Conservation (phyloP, 2,329 filamentous ascomycete genomes). For the Ophiostoma sp. region DNA sequence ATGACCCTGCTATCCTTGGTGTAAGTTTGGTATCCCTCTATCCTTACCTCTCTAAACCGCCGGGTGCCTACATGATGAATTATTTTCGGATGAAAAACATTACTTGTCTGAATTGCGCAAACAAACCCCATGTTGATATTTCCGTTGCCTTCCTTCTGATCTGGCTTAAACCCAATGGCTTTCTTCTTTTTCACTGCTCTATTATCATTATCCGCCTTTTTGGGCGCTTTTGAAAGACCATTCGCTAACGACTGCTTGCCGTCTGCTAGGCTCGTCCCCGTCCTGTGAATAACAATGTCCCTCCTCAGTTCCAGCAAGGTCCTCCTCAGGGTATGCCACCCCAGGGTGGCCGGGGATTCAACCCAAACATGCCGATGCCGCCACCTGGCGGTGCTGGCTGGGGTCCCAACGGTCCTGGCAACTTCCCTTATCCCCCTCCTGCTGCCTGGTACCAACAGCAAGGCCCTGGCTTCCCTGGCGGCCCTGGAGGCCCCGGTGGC, state of each 20-base stretch:
- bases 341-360: conserved; percentile 32
- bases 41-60: conserved; percentile 17
- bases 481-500: conserved; percentile 29
- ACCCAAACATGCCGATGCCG: conserved; percentile 31
- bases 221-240: neutral
- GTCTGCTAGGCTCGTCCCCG: conserved; percentile 38
- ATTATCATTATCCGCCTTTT: neutral
- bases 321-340: conserved; percentile 29
- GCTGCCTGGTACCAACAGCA: conserved; percentile 69
- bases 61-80: conserved; percentile 65
- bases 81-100: conserved; percentile 93
- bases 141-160: conserved; percentile 99
- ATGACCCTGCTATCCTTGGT: conserved; percentile 93
- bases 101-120: conserved; percentile 85
- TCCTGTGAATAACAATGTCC: conserved; percentile 30
- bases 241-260: neutral
- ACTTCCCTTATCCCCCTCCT: conserved; percentile 70
- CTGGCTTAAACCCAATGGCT: conserved; percentile 15
- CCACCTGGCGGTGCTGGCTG: conserved; percentile 29
- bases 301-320: conserved; percentile 34
- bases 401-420: conserved; percentile 31
- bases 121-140: conserved; percentile 84
- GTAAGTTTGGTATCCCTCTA: conserved; percentile 59
- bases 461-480: conserved; percentile 64
- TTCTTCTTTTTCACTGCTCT: neutral